Evolutionary conservation across 345 rosid species (phyloP).

Genomic region (Heritiera fomes): DNA sequence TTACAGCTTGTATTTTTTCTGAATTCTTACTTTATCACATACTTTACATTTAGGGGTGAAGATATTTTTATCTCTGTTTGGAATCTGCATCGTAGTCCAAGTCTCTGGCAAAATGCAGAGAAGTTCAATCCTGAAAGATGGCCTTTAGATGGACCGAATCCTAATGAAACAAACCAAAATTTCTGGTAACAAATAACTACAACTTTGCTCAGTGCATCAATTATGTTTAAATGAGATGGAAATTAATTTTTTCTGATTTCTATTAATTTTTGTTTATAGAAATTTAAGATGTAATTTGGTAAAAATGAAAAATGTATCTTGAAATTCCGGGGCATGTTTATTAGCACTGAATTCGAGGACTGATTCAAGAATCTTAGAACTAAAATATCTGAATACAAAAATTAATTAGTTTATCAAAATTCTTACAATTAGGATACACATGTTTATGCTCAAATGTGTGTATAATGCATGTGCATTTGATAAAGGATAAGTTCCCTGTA

Average conservation of each 20-base stretch:
- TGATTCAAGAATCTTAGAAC: background rate
- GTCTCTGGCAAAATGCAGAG: conserved; percentile 70
- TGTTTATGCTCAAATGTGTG: background rate
- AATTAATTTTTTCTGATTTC: too few species aligned
- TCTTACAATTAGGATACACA: background rate
- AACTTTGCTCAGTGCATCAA: background rate
- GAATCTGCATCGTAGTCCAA: conserved; percentile 91
- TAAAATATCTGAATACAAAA: background rate
- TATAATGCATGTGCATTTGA: background rate
- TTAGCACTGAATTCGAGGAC: background rate
- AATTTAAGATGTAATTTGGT: background rate
- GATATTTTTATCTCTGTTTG: conserved; percentile 94
- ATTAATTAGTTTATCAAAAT: background rate
- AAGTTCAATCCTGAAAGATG: conserved; percentile 96
- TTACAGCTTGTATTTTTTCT: background rate
- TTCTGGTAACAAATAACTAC: conserved; percentile 49
- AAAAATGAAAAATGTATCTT: background rate
- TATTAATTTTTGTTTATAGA: background rate
- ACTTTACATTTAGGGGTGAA: conserved; percentile 51
- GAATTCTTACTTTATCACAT: background rate
- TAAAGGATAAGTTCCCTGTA: background rate
- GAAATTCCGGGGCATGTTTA: background rate
- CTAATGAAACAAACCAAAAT: conserved; percentile 92
- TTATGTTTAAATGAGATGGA: background rate
- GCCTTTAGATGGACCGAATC: conserved; percentile 92